Evolutionary conservation across 1,139 yeast genomes (phyloP).

Genomic region (Nadsonia commutata): DNA sequence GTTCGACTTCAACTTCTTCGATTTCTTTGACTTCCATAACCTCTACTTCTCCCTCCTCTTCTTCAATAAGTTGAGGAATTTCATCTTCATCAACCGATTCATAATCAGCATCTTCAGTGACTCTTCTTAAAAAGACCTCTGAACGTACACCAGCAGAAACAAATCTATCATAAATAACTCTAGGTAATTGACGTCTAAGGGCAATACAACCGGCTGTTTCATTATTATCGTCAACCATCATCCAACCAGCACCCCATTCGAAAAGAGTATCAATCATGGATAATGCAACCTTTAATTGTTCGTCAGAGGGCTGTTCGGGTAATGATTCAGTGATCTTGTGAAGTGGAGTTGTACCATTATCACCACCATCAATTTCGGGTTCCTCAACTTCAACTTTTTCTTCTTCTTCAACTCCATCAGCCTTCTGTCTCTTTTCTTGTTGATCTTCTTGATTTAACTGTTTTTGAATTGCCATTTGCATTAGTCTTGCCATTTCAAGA

Average conservation of each 20-base stretch:
- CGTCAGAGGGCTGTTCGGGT: slow-evolving; percentile 15
- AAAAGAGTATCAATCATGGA: slow-evolving; percentile 51
- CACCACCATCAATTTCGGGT: slow-evolving; percentile 19
- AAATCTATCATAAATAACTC: slow-evolving; percentile 32
- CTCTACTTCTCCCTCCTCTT: slow-evolving; percentile 12
- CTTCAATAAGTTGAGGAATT: slow-evolving; percentile 11
- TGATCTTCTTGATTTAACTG: slow-evolving; percentile 4
- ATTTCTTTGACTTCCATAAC: slow-evolving; percentile 8
- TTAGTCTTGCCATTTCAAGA: slow-evolving; percentile 25
- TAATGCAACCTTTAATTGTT: slow-evolving; percentile 34
- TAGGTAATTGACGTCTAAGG: slow-evolving; percentile 20
- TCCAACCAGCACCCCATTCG: slow-evolving; percentile 90
- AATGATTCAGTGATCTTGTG: slow-evolving; percentile 36
- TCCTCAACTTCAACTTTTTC: slow-evolving; percentile 15
- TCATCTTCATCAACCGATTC: slow-evolving; percentile 9
- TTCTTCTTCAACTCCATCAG: slow-evolving; percentile 6
- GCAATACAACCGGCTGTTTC: slow-evolving; percentile 64
- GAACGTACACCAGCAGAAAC: slow-evolving; percentile 88
- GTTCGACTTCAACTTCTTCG: slow-evolving; percentile 12
- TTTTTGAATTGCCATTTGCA: not conserved
- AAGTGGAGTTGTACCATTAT: slow-evolving; percentile 60
- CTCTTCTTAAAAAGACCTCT: slow-evolving; percentile 61
- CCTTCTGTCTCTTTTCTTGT: slow-evolving; percentile 2
- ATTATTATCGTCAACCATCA: slow-evolving; percentile 38
- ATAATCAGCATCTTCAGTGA: slow-evolving; percentile 33